Evolutionary conservation across 2,329 filamentous ascomycete genomes (phyloP), one percentile per base, ranked within the genome.

Genomic region (Emericellopsis atlantica): DNA sequence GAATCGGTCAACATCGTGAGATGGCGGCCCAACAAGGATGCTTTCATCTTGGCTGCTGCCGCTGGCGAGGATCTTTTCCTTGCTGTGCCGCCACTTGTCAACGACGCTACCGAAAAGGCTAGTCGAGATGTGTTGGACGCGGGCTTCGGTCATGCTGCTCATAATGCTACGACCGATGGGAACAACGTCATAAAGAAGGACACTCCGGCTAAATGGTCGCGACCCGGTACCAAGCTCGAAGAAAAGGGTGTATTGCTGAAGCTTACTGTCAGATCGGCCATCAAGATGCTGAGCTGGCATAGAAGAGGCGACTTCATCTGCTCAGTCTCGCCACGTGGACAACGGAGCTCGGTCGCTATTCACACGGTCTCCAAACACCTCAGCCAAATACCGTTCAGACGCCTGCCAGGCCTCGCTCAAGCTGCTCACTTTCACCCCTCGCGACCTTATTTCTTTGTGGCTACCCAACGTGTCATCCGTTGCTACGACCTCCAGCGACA

Each of bases 361-460:
- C 92, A 98, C 65, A 95, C 90, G 0, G 69, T 98, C 45, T 92
- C 85, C 43, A 95, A 94, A 61, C 92, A 98, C 63, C 74, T 90
- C 36, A 95, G 88, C 3, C 92, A 98, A 61, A 81, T 92, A 48
- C 93, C 92, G 22, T 96, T 98, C 77, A 83, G 86, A 45, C 72
- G 71, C 41, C 61, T 76, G 24, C 79, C 87, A 37, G 86, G 82
- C 37, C 71, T 84, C 42, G 74, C 89, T 2, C 90, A 96, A 62
- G 83, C 84, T 1, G 89, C 88, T 5, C 86, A 89, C 50, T 98
- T 98, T 73, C 93, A 98, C 60, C 92, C 92, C 2, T 85, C 81
- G 33, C 82, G 88, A 49, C 89, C 92, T 0, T 78, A 95, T 39
- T 89, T 98, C 66, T 96, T 96, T 56, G 86, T 98, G 42, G 92